Base-by-base conservation (phyloP, 768 basidiomycete genomes). In the Lanmaoa rubissima region DNA sequence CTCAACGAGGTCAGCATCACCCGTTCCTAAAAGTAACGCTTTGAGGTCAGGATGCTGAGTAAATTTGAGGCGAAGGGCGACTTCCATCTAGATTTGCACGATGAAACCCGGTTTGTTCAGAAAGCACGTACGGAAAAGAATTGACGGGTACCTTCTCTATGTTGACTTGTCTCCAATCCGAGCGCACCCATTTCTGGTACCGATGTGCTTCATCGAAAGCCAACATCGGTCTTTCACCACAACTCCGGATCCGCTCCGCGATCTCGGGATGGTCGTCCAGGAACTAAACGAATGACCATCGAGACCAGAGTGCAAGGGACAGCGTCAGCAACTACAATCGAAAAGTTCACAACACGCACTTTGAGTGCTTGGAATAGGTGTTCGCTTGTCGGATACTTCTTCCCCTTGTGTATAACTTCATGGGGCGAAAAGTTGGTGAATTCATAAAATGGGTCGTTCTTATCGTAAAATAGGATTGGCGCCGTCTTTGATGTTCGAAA, bases 331-430 rank as follows among this genome's bases (percentile, higher is more conserved):
- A 21, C 8, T 26, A 28, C 10, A 32, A 52, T 8, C 24, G 11
- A 26, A 21, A 10, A 44, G 17, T 1, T 12, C 16, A 12, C 2
- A 54, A 44, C 11, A 50, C 69, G 12, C 53, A 84, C 86, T 68
- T 88, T 89, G 73, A 88, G 80, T 3, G 88, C 84, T 61, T 90
- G 88, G 64, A 88, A 90, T 12, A 90, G 78, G 69, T 90, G 88
- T 66, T 89, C 88, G 65, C 86, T 86, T 1, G 88, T 90, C 1
- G 87, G 86, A 65, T 89, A 90, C 52, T 71, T 76, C 65, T 83
- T 85, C 40, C 82, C 82, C 34, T 82, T 78, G 66, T 87, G 85
- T 11, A 74, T 62, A 11, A 90, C 81, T 43, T 82, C 75, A 67
- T 89, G 87, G 1, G 82, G 68, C 11, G 88, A 88, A 68, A 88